Percentiles rank a stretch among this genome's conserved stretches.
Evolutionary conservation across 768 basidiomycete genomes (phyloP).

Genomic region (Amanita molliuscula): DNA sequence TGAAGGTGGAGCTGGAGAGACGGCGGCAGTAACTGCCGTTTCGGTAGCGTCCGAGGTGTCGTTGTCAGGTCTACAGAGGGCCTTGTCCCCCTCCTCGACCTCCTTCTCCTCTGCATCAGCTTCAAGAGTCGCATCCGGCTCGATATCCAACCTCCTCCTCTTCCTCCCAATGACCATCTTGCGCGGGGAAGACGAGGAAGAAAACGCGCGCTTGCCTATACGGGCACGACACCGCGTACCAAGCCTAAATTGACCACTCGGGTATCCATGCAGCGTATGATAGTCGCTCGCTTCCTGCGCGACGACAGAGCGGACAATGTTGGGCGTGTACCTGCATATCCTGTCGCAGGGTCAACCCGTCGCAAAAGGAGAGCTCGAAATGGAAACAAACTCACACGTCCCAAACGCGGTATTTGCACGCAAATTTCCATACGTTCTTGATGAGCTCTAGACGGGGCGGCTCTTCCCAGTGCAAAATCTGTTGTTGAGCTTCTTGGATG

Average conservation of each 20-base stretch:
- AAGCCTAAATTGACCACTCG: slow-evolving; percentile 7
- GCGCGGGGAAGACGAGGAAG: too few relatives aligned
- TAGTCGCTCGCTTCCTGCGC: slow-evolving; percentile 18
- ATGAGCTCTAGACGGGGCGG: slow-evolving; percentile 11
- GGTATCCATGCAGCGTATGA: slow-evolving; percentile 12
- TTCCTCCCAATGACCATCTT: not conserved
- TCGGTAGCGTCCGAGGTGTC: not conserved
- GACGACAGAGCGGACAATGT: slow-evolving; percentile 15
- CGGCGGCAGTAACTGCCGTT: not conserved
- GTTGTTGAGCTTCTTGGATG: slow-evolving; percentile 8
- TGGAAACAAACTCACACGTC: slow-evolving; percentile 14
- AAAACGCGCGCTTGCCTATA: not conserved
- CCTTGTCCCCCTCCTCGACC: not conserved
- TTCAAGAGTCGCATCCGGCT: not conserved
- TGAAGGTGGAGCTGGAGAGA: not conserved
- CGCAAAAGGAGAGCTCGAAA: not conserved
- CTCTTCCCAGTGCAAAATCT: slow-evolving; percentile 10
- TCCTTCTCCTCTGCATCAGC: not conserved
- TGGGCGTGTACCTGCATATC: slow-evolving; percentile 14
- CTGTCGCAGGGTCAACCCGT: slow-evolving; percentile 5
- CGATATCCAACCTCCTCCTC: not conserved
- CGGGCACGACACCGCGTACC: not conserved
- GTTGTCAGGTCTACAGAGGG: not conserved
- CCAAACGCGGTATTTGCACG: slow-evolving; percentile 17
- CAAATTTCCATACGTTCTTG: slow-evolving; percentile 15